Base-by-base conservation (phyloP, 2,329 filamentous ascomycete genomes). In the Aureobasidium namibiae region DNA sequence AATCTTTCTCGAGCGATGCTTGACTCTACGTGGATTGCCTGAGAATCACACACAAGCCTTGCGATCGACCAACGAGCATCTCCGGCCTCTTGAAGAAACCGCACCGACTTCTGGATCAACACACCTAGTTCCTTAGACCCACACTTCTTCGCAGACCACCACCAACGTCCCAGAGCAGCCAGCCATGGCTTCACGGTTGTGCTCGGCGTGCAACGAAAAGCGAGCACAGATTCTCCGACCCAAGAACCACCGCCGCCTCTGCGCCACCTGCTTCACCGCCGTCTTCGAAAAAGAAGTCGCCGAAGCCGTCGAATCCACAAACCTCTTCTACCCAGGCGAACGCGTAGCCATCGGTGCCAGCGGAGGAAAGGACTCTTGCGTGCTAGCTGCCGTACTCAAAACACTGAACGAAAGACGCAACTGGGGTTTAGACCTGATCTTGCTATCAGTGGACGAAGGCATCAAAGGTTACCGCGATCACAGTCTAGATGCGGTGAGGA, bases 401-500 rank as follows among this genome's bases (percentile, higher is more conserved):
- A 96, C 91, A 0, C 78, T 99, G 3, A 97, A 99, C 67, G 90
- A 95, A 71, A 84, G 92, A 46, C 84, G 96, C 70, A 79, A 86
- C 64, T 97, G 97, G 71, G 89, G 88, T 1, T 77, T 99, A 5
- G 84, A 97, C 44, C 80, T 99, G 2, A 82, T 95, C 0, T 79
- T 99, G 0, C 80, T 99, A 42, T 95, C 89, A 62, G 92, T 99
- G 67, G 94, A 99, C 65, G 95, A 99, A 74, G 94, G 94, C 7
- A 99, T 99, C 76, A 94, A 89, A 67, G 94, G 94, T 7, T 99
- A 99, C 69, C 83, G 95, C 62, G 95, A 99, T 70, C 94, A 99
- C 74, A 95, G 89, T 50, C 78, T 99, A 18, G 92, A 97, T 74
- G 97, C 94, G 0, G 94, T 99, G 46, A 96, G 96, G 80, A 81